Base-by-base conservation (phyloP, 768 basidiomycete species). In the Mycena olivaceomarginata region DNA sequence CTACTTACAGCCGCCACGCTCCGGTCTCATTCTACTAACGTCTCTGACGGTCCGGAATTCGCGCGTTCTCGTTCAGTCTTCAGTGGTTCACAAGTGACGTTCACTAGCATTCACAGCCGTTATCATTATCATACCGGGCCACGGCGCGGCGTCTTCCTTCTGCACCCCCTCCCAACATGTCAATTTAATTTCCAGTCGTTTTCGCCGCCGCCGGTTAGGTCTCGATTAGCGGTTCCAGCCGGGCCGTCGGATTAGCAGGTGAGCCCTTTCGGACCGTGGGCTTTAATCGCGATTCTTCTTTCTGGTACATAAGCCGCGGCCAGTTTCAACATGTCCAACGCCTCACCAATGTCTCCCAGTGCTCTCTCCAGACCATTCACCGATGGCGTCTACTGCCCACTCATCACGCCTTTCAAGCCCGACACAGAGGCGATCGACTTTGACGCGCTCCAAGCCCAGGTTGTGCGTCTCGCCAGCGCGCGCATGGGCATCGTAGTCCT, bases 401-500 rank as follows among this genome's bases (percentile, higher is more conserved):
- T 80, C 37, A 31, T 77, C 31, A 80, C 79, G 15, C 77, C 79
- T 22, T 80, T 80, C 77, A 77, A 72, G 37, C 25, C 74, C 66
- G 71, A 67, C 37, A 66, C 73, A 11, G 79, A 80, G 63, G 74
- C 41, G 4, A 45, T 80, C 70, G 79, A 80, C 41, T 78, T 60
- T 63, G 74, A 69, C 56, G 79, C 79, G 70, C 74, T 80, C 15
- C 20, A 67, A 71, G 62, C 76, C 8, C 79, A 80, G 74, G 79
- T 80, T 31, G 77, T 76, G n/a, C 79, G 79, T 40, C 79, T 80
- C 18, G 77, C 79, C 7, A 70, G 39, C 18, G 79, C 79, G 13
- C 73, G 74, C 69, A 80, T 80, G 79, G 79, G 79, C 56, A 80
- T 80, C 68, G 79, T 80, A 20, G 57, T 80, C 25, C 79, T 80